These are phyloP conservation scores for Plasmodium ovale DNA, from an alignment of 169 alveolate species.

Conservation along the genomic window DNA sequence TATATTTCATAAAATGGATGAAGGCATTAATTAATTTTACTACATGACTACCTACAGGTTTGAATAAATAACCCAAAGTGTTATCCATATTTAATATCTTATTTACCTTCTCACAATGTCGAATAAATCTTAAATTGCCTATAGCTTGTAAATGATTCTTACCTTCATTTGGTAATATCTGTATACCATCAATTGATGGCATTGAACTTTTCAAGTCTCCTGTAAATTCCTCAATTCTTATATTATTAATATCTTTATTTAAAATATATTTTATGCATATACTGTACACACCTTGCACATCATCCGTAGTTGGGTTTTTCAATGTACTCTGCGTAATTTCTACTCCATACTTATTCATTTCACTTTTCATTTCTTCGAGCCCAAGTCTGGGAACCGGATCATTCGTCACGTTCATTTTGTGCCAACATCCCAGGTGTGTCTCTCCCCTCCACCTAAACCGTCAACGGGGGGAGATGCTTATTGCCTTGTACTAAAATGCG, in stretches of 20 bases:
- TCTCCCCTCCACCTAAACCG: too few species aligned
- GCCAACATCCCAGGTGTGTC: too few species aligned
- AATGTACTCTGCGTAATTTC: conserved; percentile 52
- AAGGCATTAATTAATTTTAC: conserved; percentile 54
- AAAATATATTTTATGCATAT: conserved; percentile 73
- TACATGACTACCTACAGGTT: conserved; percentile 70
- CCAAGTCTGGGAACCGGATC: conserved; percentile 45
- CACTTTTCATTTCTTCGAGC: conserved; percentile 60
- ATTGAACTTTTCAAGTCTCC: conserved; percentile 70
- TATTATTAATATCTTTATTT: conserved; percentile 73
- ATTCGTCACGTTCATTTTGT: conserved; percentile 20
- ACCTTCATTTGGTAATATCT: conserved; percentile 68
- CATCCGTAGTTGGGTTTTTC: conserved; percentile 72
- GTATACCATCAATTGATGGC: conserved; percentile 71
- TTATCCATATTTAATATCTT: conserved; percentile 46
- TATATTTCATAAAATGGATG: conserved; percentile 68
- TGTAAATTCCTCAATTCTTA: conserved; percentile 71
- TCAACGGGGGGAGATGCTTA: too few species aligned
- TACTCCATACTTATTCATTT: conserved; percentile 73
- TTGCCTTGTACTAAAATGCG: too few species aligned
- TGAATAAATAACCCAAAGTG: conserved; percentile 60
- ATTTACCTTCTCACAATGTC: conserved; percentile 71
- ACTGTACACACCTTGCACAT: conserved; percentile 74
- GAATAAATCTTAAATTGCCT: conserved; percentile 65
- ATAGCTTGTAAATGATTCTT: conserved; percentile 75